Evolutionary conservation across 768 basidiomycete genomes (phyloP).

Genomic region (Collybiopsis confluens): DNA sequence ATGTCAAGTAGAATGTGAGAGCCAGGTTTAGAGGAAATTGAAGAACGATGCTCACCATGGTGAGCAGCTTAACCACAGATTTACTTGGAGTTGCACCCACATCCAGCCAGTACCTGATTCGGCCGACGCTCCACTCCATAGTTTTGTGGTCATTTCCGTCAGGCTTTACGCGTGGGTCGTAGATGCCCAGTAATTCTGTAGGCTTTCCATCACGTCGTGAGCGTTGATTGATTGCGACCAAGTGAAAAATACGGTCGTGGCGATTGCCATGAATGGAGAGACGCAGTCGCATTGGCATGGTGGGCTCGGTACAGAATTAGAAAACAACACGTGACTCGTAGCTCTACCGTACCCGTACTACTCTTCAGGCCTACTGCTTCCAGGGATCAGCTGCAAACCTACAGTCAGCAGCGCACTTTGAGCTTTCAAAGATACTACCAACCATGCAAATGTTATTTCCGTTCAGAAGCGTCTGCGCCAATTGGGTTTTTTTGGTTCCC

Average conservation of each 20-base stretch:
- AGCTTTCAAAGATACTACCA: slow-evolving; percentile 19
- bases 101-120: slow-evolving; percentile 86
- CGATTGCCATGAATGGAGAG: slow-evolving; percentile 77
- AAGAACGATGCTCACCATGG: slow-evolving; percentile 54
- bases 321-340: too few relatives aligned
- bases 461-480: slow-evolving; percentile 86
- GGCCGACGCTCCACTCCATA: slow-evolving; percentile 85
- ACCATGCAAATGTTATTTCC: slow-evolving; percentile 98
- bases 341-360: too few relatives aligned
- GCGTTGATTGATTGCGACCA: slow-evolving; percentile 77
- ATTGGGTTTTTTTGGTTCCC: slow-evolving; percentile 73
- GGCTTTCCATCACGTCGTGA: slow-evolving; percentile 80
- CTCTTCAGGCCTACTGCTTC: slow-evolving; percentile 29
- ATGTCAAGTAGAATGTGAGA: not conserved
- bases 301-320: too few relatives aligned
- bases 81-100: slow-evolving; percentile 82
- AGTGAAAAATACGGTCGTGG: slow-evolving; percentile 74
- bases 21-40: not conserved
- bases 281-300: slow-evolving; percentile 82
- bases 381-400: slow-evolving; percentile 32
- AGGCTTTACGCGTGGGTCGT: slow-evolving; percentile 60
- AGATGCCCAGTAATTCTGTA: slow-evolving; percentile 82
- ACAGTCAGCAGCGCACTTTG: not conserved
- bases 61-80: slow-evolving; percentile 70
- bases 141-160: slow-evolving; percentile 55